Base-by-base conservation (phyloP, 305 asterid species). In the Striga hermonthica region DNA sequence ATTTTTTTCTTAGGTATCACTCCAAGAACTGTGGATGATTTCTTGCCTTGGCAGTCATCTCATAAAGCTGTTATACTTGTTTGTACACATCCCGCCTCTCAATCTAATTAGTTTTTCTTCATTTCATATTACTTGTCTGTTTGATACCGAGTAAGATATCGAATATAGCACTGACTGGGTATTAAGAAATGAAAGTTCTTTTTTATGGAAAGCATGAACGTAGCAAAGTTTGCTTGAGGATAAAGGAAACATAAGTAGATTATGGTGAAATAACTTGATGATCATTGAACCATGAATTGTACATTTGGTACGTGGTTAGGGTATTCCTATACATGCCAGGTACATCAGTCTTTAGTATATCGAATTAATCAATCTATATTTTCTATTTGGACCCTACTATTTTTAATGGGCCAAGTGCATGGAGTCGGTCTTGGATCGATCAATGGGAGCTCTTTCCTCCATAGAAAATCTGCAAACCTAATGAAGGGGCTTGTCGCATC, bases 31-130 rank as follows among this genome's bases (percentile, higher is more conserved):
- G 79, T 74, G 82, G 95, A 88, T 75, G 89, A 81, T 69, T 78
- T 81, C 57, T 74, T 79, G 48, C 67, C 81, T 37, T 75, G 79
- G 84, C 79, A 75, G 67, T 72, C 87, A 72, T 69, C 93, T 67
- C 73, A 79, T 75, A 88, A 82, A 93, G 89, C 96, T 72, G 83
- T 88, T 85, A 85, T 93, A 80, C 94, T 93, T 93, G 99, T 93
- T 85, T 90, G 99, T 93, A 82, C 96, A 87, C 82, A 75, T 79
- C 88, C 80, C 74, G 63, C 73, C 83, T 80, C 76, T 72, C 72
- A 57, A 68, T 64, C 75, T 13, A 38, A 57, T 57, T 60, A 56
- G 58, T 40, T 22, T 37, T 71, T 69, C 37, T 47, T 48, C 5
- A 8, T 60, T 62, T 16, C 54, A 50, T 40, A 56, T 57, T 64